Conservation (phyloP, 441 rosid species). For the Bocquillonia castaneifolia region DNA sequence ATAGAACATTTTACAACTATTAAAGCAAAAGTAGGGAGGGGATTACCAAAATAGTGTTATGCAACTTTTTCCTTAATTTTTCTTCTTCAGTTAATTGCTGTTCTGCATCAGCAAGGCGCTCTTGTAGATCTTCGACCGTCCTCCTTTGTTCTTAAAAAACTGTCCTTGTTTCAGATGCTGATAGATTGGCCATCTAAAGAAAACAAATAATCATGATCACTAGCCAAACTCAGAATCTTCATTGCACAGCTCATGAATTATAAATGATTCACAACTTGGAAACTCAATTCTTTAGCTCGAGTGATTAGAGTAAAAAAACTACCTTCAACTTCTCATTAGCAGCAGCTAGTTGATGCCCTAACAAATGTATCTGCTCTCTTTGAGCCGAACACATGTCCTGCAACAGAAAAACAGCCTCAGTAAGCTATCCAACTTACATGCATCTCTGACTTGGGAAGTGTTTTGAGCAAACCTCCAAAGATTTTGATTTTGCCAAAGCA, state of each 20-base stretch:
- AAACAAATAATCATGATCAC: not conserved
- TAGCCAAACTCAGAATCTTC: not conserved
- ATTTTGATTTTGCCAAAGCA: too few species aligned
- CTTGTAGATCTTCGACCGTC: conserved; percentile 39
- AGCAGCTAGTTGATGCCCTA: conserved; percentile 60
- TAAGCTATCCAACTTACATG: conserved; percentile 11
- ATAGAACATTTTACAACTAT: not conserved
- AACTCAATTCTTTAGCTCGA: conserved; percentile 1
- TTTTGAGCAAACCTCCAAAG: too few species aligned
- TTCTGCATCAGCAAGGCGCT: conserved; percentile 63
- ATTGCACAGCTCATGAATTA: not conserved
- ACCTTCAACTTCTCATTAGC: conserved; percentile 89
- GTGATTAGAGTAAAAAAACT: not conserved
- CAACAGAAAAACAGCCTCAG: conserved; percentile 13
- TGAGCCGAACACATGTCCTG: conserved; percentile 87
- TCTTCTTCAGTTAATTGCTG: conserved; percentile 72
- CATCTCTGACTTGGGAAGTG: not conserved
- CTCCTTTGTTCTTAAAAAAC: conserved; percentile 57
- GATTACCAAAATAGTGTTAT: conserved; percentile 86
- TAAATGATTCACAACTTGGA: not conserved
- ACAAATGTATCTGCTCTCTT: conserved; percentile 53
- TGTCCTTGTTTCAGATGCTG: conserved; percentile 45
- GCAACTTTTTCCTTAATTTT: conserved; percentile 70
- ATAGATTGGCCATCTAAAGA: conserved; percentile 54
- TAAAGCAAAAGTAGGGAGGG: not conserved